Evolutionary conservation across 2,329 filamentous ascomycete genomes (phyloP).

Genomic region (Fusarium sororula): DNA sequence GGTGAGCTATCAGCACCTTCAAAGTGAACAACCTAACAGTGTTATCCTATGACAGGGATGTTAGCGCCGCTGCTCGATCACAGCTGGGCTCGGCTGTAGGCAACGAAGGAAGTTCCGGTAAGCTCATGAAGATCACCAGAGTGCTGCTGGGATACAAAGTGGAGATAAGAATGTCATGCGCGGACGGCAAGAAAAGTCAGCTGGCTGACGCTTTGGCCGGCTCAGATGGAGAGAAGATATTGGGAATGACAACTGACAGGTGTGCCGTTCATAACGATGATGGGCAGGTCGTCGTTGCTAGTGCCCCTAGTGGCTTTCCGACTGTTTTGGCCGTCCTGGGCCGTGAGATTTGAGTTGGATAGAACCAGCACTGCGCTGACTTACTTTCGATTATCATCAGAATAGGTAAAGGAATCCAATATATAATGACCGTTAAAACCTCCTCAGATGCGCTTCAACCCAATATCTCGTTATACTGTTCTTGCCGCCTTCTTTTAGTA

Average conservation of each 20-base stretch:
- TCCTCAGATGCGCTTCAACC: accelerated
- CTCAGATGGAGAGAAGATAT: not conserved
- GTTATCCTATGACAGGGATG: not conserved
- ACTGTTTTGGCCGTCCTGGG: not conserved
- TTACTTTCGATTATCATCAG: accelerated
- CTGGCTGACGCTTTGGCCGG: not conserved
- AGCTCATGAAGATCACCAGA: not conserved
- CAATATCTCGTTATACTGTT: too few species aligned
- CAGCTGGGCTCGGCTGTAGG: not conserved
- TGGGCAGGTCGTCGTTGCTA: not conserved
- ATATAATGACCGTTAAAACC: accelerated
- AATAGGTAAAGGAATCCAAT: accelerated
- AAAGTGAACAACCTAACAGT: accelerated
- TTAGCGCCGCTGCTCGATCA: not conserved
- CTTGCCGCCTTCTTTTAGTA: too few species aligned
- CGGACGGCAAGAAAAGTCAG: not conserved
- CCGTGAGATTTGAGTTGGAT: not conserved
- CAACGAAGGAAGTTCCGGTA: not conserved
- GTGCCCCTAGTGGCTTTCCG: not conserved
- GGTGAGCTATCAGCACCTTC: not conserved
- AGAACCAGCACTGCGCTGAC: accelerated
- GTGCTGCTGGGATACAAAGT: not conserved
- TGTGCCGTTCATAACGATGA: not conserved
- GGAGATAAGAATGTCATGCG: not conserved
- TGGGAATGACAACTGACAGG: not conserved